These are phyloP conservation scores for Juncus effusus DNA, from an alignment of 176 grass and related monocot species.

Conservation along the genomic window DNA sequence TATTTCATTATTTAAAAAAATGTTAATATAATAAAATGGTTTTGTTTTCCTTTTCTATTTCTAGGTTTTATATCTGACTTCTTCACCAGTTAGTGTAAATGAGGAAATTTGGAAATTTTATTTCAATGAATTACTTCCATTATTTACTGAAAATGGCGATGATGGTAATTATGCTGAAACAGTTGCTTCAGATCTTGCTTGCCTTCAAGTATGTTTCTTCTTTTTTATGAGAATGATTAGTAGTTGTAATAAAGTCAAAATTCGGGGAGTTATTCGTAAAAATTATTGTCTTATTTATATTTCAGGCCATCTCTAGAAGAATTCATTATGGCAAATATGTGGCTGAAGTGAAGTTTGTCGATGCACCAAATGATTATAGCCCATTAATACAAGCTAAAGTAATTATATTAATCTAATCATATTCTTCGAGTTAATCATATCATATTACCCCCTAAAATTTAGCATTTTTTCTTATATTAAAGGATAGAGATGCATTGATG, in stretches of 20 bases:
- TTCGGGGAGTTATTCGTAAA: neutral
- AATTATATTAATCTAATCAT: constrained; percentile 4
- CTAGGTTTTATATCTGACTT: constrained; percentile 59
- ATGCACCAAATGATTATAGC: constrained; percentile 71
- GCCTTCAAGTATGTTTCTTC: constrained; percentile 60
- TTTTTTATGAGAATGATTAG: neutral
- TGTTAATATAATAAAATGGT: neutral
- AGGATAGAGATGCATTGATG: constrained; percentile 71
- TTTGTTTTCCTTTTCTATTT: neutral
- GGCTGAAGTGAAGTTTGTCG: constrained; percentile 85
- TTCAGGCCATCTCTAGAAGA: constrained; percentile 84
- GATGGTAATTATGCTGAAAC: constrained; percentile 77
- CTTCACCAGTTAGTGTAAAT: constrained; percentile 51
- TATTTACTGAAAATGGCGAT: constrained; percentile 64
- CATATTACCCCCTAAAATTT: constrained; percentile 9
- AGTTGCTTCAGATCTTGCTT: constrained; percentile 65
- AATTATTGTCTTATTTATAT: constrained; percentile 18
- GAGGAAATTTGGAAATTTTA: constrained; percentile 92
- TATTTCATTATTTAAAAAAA: constrained; percentile 1
- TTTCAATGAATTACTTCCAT: constrained; percentile 62
- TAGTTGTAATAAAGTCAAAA: neutral
- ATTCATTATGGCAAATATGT: constrained; percentile 89
- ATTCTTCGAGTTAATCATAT: neutral
- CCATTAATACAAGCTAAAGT: constrained; percentile 67
- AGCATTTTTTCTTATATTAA: constrained; percentile 19